Conservation (phyloP, 495 filamentous ascomycete species). For the Coniosporium apollinis region DNA sequence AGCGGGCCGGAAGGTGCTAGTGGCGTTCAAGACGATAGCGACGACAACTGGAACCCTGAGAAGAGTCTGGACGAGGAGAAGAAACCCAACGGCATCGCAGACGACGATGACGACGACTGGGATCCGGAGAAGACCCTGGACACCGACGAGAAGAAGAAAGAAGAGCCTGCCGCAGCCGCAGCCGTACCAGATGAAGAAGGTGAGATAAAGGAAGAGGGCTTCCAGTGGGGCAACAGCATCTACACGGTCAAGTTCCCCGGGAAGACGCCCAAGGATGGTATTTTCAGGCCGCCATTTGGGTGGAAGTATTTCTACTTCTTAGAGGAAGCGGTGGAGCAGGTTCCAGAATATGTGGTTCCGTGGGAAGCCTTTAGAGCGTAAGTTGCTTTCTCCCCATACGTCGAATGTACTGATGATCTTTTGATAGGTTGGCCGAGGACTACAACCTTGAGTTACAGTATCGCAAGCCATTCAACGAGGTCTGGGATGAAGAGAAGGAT, state of each 20-base stretch:
- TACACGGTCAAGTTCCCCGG: conserved; percentile 80
- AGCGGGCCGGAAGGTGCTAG: conserved; percentile 6
- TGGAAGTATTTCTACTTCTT: conserved; percentile 97
- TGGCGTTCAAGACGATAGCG: background rate
- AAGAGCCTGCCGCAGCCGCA: conserved; percentile 5
- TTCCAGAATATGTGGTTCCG: conserved; percentile 94
- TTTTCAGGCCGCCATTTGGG: conserved; percentile 87
- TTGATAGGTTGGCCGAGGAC: conserved; percentile 56
- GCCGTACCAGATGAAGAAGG: conserved; percentile 25
- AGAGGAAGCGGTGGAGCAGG: conserved; percentile 85
- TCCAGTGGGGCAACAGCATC: conserved; percentile 83
- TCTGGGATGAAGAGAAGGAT: conserved; percentile 81
- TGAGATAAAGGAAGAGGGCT: conserved; percentile 34
- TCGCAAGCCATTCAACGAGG: conserved; percentile 70
- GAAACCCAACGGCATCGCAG: conserved; percentile 4
- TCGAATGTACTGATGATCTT: background rate
- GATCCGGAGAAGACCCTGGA: conserved; percentile 21
- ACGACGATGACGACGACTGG: conserved; percentile 17
- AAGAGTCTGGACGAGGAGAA: conserved; percentile 5
- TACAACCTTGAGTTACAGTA: conserved; percentile 93
- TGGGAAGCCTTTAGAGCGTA: conserved; percentile 90
- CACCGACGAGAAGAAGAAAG: conserved; percentile 4
- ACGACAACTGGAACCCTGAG: conserved; percentile 14
- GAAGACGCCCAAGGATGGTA: conserved; percentile 44
- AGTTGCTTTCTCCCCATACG: conserved; percentile 9